These are phyloP conservation scores for Linum trigynum DNA, from an alignment of 345 rosid genomes.

Conservation along the genomic window DNA sequence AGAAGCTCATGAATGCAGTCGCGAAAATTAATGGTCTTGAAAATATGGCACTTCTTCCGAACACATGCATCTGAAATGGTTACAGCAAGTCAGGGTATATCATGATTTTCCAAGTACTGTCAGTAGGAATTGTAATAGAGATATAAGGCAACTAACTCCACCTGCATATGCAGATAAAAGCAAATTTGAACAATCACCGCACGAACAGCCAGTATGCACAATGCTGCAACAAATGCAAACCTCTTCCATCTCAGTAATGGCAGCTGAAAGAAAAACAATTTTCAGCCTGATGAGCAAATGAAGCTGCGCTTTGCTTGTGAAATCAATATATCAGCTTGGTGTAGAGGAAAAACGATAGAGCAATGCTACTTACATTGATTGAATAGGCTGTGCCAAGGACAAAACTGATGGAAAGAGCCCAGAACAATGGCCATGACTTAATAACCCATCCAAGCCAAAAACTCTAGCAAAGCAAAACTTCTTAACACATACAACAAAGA, in stretches of 20 bases:
- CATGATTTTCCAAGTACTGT: conserved; percentile 10
- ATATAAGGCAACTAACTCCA: conserved; percentile 9
- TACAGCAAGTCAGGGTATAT: not conserved
- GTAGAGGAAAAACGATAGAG: not conserved
- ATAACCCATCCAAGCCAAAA: conserved; percentile 84
- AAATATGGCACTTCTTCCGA: conserved; percentile 46
- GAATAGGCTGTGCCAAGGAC: conserved; percentile 93
- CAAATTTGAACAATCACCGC: conserved; percentile 92
- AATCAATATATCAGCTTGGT: not conserved
- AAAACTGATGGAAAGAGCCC: conserved; percentile 91
- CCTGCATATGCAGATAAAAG: conserved; percentile 89
- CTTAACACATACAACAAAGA: not conserved
- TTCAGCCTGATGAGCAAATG: not conserved
- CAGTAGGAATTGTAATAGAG: not conserved
- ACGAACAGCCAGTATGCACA: conserved; percentile 90
- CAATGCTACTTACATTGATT: conserved; percentile 56
- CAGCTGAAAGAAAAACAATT: conserved; percentile 39
- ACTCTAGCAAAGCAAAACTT: conserved; percentile 41
- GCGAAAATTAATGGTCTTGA: conserved; percentile 80
- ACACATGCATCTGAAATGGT: conserved; percentile 63
- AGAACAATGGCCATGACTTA: conserved; percentile 90
- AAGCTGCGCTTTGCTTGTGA: too few species aligned
- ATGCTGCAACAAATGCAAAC: conserved; percentile 83
- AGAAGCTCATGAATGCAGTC: conserved; percentile 93
- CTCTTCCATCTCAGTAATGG: conserved; percentile 91